These are phyloP conservation scores for Arthroderma sp. DNA, from an alignment of 2,329 filamentous ascomycete genomes.

Conservation along the genomic window DNA sequence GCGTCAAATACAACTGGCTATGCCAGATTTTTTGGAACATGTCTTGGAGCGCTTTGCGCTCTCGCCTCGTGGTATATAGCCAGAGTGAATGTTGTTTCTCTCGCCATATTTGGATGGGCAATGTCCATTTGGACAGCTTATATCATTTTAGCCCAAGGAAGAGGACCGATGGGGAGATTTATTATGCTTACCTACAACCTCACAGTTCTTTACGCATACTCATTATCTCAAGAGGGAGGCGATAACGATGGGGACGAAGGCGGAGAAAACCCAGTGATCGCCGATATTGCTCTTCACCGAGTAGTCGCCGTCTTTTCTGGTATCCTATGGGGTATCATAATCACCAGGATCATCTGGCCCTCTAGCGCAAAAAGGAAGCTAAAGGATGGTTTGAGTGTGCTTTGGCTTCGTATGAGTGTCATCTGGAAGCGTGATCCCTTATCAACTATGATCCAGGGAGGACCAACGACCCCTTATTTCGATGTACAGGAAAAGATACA, in stretches of 20 bases:
- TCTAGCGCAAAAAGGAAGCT: conserved; percentile 82
- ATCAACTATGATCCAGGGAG: conserved; percentile 53
- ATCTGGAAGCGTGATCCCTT: conserved; percentile 94
- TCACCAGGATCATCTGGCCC: conserved; percentile 85
- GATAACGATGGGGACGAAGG: conserved; percentile 79
- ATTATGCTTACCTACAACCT: conserved; percentile 95
- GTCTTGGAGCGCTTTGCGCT: conserved; percentile 65
- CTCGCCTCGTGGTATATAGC: conserved; percentile 67
- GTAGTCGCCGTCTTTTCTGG: conserved; percentile 76
- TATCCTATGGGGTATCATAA: conserved; percentile 81
- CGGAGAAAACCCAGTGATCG: conserved; percentile 68
- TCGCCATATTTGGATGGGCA: conserved; percentile 72
- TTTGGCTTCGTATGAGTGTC: conserved; percentile 88
- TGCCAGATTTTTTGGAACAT: conserved; percentile 74
- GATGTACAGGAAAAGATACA: conserved; percentile 76
- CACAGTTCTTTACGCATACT: conserved; percentile 87
- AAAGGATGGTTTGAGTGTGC: conserved; percentile 74
- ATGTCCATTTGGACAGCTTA: conserved; percentile 78
- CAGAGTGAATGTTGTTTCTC: conserved; percentile 57
- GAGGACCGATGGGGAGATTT: conserved; percentile 83
- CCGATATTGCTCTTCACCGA: conserved; percentile 77
- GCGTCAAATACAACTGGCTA: conserved; percentile 87
- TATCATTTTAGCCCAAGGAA: conserved; percentile 70
- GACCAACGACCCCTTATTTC: conserved; percentile 59
- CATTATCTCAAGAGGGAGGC: conserved; percentile 64